Conservation (phyloP, 495 filamentous ascomycete species). For the Hypoxylon intermedium region DNA sequence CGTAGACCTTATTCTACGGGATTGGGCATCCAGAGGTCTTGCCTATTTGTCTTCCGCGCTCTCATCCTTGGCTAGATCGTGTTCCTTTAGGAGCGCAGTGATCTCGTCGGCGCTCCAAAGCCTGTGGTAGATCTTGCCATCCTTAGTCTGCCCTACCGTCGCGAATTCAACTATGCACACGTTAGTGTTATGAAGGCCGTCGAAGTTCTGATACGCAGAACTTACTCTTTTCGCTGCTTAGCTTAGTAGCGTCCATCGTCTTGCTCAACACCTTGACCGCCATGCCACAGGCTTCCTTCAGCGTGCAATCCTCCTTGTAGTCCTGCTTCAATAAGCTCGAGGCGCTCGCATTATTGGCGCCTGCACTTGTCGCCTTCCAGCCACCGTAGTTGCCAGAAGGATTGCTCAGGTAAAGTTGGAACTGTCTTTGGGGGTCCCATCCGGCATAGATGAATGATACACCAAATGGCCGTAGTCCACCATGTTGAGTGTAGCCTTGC, state of each 20-base stretch:
- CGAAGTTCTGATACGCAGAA: background rate
- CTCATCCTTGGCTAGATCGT: constrained; percentile 89
- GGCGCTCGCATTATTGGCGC: constrained; percentile 96
- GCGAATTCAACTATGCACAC: constrained; percentile 85
- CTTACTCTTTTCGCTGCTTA: constrained; percentile 98
- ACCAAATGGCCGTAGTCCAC: constrained; percentile 95
- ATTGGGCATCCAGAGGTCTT: constrained; percentile 4
- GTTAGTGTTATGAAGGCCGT: constrained; percentile 45
- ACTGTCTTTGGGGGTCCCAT: constrained; percentile 92
- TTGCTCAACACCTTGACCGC: constrained; percentile 99
- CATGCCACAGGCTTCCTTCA: constrained; percentile 96
- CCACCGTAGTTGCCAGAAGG: constrained; percentile 99
- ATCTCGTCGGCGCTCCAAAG: constrained; percentile 98
- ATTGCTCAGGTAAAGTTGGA: constrained; percentile 99
- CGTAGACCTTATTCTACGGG: constrained; percentile 3
- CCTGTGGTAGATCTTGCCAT: constrained; percentile 96
- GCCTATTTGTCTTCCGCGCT: constrained; percentile 69
- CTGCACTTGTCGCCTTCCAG: constrained; percentile 98
- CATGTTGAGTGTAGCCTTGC: constrained; percentile 99
- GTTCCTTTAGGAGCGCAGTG: constrained; percentile 89
- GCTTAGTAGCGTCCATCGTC: constrained; percentile 99
- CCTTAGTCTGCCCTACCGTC: constrained; percentile 92
- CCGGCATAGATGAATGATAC: constrained; percentile 99
- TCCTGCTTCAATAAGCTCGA: constrained; percentile 99
- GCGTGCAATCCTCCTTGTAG: constrained; percentile 95